phyloP scores from a whole-genome alignment of 1,284 basidiomycete genomes.

The Malassezia pachydermatis region DNA sequence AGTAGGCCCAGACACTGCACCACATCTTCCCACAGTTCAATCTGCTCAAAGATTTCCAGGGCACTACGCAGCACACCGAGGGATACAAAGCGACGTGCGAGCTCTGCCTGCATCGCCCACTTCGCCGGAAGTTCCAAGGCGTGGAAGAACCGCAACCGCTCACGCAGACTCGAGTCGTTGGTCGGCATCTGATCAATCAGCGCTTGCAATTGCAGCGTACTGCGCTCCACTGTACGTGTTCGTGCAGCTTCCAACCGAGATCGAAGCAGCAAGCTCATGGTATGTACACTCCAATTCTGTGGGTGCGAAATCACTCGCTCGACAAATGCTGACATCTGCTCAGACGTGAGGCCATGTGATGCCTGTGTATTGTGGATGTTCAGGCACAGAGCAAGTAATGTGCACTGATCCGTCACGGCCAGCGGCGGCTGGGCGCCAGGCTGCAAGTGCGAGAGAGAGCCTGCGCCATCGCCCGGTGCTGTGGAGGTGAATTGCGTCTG shows the following conservation, averaged over 20 bases:
- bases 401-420: slow-evolving; percentile 40
- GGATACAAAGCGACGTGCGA: slow-evolving; percentile 34
- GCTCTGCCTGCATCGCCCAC: slow-evolving; percentile 46
- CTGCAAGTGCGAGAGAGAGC: slow-evolving; percentile 58
- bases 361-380: slow-evolving; percentile 44
- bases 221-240: slow-evolving; percentile 42
- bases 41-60: slow-evolving; percentile 40
- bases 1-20: slow-evolving; percentile 41
- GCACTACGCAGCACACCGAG: slow-evolving; percentile 43
- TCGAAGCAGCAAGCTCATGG: slow-evolving; percentile 44
- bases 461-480: slow-evolving; percentile 52
- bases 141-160: slow-evolving; percentile 42
- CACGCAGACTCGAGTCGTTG: slow-evolving; percentile 43
- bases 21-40: slow-evolving; percentile 46
- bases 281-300: slow-evolving; percentile 47
- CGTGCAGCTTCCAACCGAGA: slow-evolving; percentile 39
- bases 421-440: slow-evolving; percentile 65
- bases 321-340: slow-evolving; percentile 44
- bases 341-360: slow-evolving; percentile 44
- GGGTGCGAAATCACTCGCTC: slow-evolving; percentile 36
- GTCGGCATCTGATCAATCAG: slow-evolving; percentile 47
- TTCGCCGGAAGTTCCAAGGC: slow-evolving; percentile 37
- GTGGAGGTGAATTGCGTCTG: slow-evolving; percentile 70
- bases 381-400: slow-evolving; percentile 41
- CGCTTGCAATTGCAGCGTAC: slow-evolving; percentile 44